Conservation (phyloP, 495 filamentous ascomycete species). For the Neurospora africana region DNA sequence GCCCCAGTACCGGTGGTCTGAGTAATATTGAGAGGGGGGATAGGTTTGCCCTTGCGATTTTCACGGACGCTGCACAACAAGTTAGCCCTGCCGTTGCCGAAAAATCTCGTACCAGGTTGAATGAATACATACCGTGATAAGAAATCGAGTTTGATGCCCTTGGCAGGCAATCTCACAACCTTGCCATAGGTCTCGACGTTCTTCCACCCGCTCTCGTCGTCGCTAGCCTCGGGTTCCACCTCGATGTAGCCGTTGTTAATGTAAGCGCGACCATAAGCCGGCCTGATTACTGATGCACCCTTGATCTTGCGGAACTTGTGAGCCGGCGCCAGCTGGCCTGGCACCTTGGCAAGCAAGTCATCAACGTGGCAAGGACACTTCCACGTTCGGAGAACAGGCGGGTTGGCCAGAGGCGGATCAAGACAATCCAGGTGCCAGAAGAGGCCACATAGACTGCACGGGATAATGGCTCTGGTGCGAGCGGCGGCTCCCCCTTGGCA, state of each 20-base stretch:
- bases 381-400: slow-evolving; percentile 65
- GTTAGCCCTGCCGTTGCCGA: slow-evolving; percentile 5
- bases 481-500: slow-evolving; percentile 50
- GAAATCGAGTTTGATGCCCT: slow-evolving; percentile 73
- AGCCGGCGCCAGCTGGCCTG: slow-evolving; percentile 33
- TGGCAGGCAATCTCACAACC: slow-evolving; percentile 56
- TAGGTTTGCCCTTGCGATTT: slow-evolving; percentile 22
- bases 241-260: slow-evolving; percentile 73
- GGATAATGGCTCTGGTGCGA: slow-evolving; percentile 53
- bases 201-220: slow-evolving; percentile 28
- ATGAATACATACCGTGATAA: slow-evolving; percentile 36
- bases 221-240: slow-evolving; percentile 53
- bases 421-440: slow-evolving; percentile 89
- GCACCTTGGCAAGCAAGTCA: slow-evolving; percentile 33
- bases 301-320: slow-evolving; percentile 45
- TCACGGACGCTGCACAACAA: slow-evolving; percentile 17
- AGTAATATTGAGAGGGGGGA: slow-evolving; percentile 10
- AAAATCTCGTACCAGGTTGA: background rate
- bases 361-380: slow-evolving; percentile 82
- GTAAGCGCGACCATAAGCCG: slow-evolving; percentile 46
- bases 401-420: slow-evolving; percentile 69
- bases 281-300: slow-evolving; percentile 33
- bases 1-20: background rate
- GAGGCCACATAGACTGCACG: slow-evolving; percentile 70
- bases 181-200: slow-evolving; percentile 42